phyloP scores from a whole-genome alignment of 306 rosid genomes.

The Castanea crenata region DNA sequence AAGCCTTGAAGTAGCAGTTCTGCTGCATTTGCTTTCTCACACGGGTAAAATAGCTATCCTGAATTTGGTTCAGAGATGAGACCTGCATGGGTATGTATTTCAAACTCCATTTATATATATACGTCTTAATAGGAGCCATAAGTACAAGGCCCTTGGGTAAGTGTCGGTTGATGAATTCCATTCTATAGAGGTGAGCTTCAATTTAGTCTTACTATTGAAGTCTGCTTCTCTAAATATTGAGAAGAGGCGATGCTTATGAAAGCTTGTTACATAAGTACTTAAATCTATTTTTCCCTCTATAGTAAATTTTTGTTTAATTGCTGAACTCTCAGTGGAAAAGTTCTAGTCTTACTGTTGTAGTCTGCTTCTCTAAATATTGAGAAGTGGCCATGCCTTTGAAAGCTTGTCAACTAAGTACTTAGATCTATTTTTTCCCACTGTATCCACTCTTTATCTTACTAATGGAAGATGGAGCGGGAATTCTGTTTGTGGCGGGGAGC shows the following conservation, averaged over 20 bases:
- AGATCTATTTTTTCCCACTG: neutral
- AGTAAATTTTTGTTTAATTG: neutral
- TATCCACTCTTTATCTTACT: neutral
- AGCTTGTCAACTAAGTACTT: slow-evolving; percentile 16
- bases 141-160: neutral
- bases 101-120: slow-evolving; percentile 9
- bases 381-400: slow-evolving; percentile 15
- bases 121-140: neutral
- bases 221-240: slow-evolving; percentile 23
- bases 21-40: slow-evolving; percentile 12
- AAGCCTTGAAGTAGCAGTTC: slow-evolving; percentile 29
- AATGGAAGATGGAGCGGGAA: neutral
- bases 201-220: slow-evolving; percentile 10
- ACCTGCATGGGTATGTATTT: slow-evolving; percentile 13
- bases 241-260: slow-evolving; percentile 14
- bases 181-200: slow-evolving; percentile 5
- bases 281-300: neutral
- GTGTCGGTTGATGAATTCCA: neutral
- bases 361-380: slow-evolving; percentile 23
- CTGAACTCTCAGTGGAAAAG: too few species aligned
- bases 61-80: slow-evolving; percentile 9
- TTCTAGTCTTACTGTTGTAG: slow-evolving; percentile 4
- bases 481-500: too few species aligned
- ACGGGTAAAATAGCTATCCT: slow-evolving; percentile 13
- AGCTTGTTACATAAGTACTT: slow-evolving; percentile 18